Evolutionary conservation across 306 rosid genomes (phyloP), one percentile per base, ranked within the genome.

Genomic region (Potentilla sterilis): DNA sequence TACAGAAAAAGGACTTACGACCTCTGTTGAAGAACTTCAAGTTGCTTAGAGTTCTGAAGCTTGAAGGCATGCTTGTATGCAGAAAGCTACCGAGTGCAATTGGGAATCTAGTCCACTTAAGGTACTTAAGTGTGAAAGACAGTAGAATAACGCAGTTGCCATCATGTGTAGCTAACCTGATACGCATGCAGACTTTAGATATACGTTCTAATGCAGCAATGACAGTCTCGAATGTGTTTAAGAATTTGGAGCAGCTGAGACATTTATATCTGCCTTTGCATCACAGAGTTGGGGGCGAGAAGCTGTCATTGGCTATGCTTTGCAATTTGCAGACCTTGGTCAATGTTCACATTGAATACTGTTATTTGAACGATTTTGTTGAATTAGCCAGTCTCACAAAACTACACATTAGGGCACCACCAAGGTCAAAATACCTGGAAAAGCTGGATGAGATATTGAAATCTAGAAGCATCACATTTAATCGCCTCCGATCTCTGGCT

Each of bases 181-280:
- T 51, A 4, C 0, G 10, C 18, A 6, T 85, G 79, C 81, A 87
- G 49, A 83, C 86, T 28, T 65, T 87, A n/a, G 86, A 89, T 78
- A 68, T 89, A 79, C 86, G 81, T 12, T 46, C 1, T 46, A 3
- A 46, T 42, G 41, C 0, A 43, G 3, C 4, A 1, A 46, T 65
- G 79, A 83, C 77, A 66, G 75, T 89, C 69, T 85, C 86, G 9
- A 73, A 75, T 32, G 79, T 75, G 9, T 11, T 85, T 62, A 72
- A 76, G 75, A 83, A 80, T 66, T 55, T 86, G 81, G 69, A 79
- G 49, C 67, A 75, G 16, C 68, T 89, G 84, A 86, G 88, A 57
- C 93, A 85, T 89, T 57, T 89, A 32, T 89, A 89, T 83, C 86
- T 89, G 59, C 90, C 90, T 40, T 5, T 40, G 42, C 42, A 40